These are phyloP conservation scores for Bidens hawaiensis DNA, from an alignment of 140 eudicot genomes.

Conservation along the genomic window DNA sequence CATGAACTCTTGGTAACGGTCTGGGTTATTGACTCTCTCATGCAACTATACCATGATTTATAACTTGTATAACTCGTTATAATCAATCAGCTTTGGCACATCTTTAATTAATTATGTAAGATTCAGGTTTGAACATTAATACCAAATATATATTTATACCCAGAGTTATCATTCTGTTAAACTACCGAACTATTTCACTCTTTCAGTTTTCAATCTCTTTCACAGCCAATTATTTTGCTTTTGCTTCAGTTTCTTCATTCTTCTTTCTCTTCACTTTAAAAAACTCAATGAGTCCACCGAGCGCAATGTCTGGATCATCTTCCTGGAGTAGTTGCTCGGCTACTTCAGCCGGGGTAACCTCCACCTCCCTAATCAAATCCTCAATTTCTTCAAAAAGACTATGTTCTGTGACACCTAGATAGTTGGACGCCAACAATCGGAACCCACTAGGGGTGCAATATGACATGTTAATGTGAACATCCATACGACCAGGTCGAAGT, in stretches of 20 bases:
- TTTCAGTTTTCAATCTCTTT: neutral
- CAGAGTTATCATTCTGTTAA: neutral
- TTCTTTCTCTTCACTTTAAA: conserved; percentile 27
- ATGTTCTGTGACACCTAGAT: conserved; percentile 34
- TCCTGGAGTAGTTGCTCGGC: conserved; percentile 19
- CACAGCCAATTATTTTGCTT: neutral
- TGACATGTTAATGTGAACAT: conserved; percentile 18
- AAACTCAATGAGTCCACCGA: conserved; percentile 35
- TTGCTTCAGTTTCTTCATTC: neutral
- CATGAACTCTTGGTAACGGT: no score
- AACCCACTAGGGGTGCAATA: conserved; percentile 44
- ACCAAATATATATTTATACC: no score
- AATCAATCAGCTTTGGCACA: no score
- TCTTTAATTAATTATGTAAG: no score
- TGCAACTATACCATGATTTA: no score
- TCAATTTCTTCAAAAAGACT: conserved; percentile 33
- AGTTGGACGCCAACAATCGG: conserved; percentile 42
- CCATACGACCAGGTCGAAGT: conserved; percentile 8
- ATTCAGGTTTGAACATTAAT: neutral
- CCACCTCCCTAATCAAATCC: conserved; percentile 13
- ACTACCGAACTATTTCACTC: neutral
- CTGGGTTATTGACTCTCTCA: no score
- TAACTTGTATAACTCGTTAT: no score
- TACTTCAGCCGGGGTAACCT: conserved; percentile 51
- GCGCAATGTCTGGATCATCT: conserved; percentile 35